phyloP scores from a whole-genome alignment of 257 asterid species.

The Salvia splendens region DNA sequence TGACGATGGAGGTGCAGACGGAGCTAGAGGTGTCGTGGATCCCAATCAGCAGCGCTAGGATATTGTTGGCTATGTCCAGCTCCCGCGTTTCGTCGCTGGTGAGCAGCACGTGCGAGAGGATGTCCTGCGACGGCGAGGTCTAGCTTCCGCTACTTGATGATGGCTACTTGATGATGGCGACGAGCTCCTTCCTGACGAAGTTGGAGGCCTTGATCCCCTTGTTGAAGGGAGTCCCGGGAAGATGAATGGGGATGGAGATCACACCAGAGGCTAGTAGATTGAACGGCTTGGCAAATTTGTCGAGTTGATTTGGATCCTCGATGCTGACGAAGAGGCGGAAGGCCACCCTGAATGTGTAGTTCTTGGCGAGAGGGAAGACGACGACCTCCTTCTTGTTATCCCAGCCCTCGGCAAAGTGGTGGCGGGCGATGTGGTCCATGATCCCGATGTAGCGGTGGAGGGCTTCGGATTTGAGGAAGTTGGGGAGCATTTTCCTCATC shows the following conservation, averaged over 20 bases:
- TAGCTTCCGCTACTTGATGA: conserved; percentile 33
- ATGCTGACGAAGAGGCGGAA: conserved; percentile 37
- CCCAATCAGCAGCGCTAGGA: conserved; percentile 47
- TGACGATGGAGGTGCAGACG: conserved; percentile 47
- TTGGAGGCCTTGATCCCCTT: conserved; percentile 43
- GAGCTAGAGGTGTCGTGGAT: conserved; percentile 63
- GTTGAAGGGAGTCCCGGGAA: conserved; percentile 42
- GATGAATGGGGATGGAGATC: conserved; percentile 38
- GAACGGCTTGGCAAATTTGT: conserved; percentile 32
- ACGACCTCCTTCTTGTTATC: conserved; percentile 29
- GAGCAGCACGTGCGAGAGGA: conserved; percentile 43
- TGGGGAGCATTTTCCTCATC: conserved; percentile 40
- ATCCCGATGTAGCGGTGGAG: conserved; percentile 39
- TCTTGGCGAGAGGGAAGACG: conserved; percentile 36
- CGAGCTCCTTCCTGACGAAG: conserved; percentile 33
- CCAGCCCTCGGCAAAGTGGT: conserved; percentile 42
- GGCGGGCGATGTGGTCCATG: conserved; percentile 42
- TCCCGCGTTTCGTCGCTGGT: conserved; percentile 43
- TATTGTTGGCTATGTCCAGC: conserved; percentile 49
- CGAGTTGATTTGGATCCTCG: conserved; percentile 35
- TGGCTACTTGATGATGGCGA: conserved; percentile 32
- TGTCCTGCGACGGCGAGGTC: conserved; percentile 40
- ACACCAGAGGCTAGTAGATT: conserved; percentile 34
- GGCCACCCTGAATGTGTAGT: conserved; percentile 42
- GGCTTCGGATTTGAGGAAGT: conserved; percentile 1